Evolutionary conservation across 2,329 filamentous ascomycete genomes (phyloP), one percentile per base, ranked within the genome.

Genomic region (Xenoacremonium recifei): DNA sequence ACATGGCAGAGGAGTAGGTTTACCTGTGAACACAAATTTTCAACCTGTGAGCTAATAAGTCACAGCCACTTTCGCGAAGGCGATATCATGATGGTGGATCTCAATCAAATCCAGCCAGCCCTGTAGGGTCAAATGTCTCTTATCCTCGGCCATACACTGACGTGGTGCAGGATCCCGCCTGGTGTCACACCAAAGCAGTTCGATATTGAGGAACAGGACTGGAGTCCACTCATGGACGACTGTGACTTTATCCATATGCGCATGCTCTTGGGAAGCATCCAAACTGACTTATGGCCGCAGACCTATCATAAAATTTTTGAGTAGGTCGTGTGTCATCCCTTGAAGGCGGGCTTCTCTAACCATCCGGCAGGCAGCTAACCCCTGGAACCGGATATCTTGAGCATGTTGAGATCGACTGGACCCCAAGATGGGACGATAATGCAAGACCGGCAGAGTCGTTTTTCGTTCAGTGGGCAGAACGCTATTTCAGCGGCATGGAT

Each of bases 401-500:
- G 65, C 89, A 95, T 53, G 80, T 95, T 35, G 92, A 97, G 62
- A 85, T 97, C 40, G 89, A 97, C 64, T 87, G 87, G 65, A 72
- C 78, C 35, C 89, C 89, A 15, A 80, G 80, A 38, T 86, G 82
- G 58, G 84, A 89, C 49, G 81, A 87, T 54, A 75, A 76, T 25
- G 79, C 80, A 1, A 66, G 87, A 12, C 73, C 78, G 10, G 51
- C 66, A 4, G 67, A 79, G 27, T 80, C 84, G 6, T 70, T 75
- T 20, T 68, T 92, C 13, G 65, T 71, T 33, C 69, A 79, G 53
- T 96, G 90, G 90, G 85, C 84, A 48, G 67, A 79, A 19, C 78
- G 79, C 43, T 69, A 95, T 42, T 73, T 80, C 35, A 75, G 80
- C 43, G 85, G 86, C 32, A 91, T 89, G 51, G 75, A 81, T 35